Conservation (phyloP, 2,329 filamentous ascomycete genomes). For the Emergomyces orientalis region DNA sequence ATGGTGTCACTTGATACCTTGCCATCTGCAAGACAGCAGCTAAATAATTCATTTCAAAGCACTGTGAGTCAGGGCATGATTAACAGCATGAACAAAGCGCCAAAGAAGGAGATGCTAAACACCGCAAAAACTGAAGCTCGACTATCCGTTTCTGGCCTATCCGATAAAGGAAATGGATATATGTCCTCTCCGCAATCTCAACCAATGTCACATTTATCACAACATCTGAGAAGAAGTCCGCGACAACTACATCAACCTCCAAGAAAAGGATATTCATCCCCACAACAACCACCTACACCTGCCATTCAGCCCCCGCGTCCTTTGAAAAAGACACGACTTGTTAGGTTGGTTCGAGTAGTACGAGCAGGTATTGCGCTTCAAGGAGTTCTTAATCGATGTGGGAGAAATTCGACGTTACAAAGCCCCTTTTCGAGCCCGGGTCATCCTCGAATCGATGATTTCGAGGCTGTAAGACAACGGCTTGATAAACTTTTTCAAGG, state of each 20-base stretch:
- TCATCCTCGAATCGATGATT: slow-evolving; percentile 11
- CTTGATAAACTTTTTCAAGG: slow-evolving; percentile 30
- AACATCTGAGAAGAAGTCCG: not conserved
- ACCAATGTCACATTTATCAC: not conserved
- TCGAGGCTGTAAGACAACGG: slow-evolving; percentile 21
- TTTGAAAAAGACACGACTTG: slow-evolving; percentile 18
- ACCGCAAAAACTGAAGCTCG: slow-evolving; percentile 7
- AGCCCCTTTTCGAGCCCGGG: slow-evolving; percentile 12
- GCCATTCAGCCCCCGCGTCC: slow-evolving; percentile 6
- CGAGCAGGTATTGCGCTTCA: slow-evolving; percentile 32
- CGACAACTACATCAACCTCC: not conserved
- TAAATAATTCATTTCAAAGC: slow-evolving; percentile 25
- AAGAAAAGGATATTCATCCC: slow-evolving; percentile 5
- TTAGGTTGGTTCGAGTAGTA: slow-evolving; percentile 28
- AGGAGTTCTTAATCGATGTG: slow-evolving; percentile 23
- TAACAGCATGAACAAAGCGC: slow-evolving; percentile 1
- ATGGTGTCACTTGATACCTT: slow-evolving; percentile 49
- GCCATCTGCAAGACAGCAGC: slow-evolving; percentile 40
- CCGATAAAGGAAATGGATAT: not conserved
- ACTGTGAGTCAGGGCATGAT: not conserved
- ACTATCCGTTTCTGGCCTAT: not conserved
- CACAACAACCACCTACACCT: slow-evolving; percentile 15
- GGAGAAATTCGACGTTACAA: slow-evolving; percentile 11
- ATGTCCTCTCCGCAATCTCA: not conserved
- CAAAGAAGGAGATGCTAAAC: slow-evolving; percentile 11